phyloP scores from a whole-genome alignment of 164 flowering plant genomes.

The Euptelea pleiosperma region DNA sequence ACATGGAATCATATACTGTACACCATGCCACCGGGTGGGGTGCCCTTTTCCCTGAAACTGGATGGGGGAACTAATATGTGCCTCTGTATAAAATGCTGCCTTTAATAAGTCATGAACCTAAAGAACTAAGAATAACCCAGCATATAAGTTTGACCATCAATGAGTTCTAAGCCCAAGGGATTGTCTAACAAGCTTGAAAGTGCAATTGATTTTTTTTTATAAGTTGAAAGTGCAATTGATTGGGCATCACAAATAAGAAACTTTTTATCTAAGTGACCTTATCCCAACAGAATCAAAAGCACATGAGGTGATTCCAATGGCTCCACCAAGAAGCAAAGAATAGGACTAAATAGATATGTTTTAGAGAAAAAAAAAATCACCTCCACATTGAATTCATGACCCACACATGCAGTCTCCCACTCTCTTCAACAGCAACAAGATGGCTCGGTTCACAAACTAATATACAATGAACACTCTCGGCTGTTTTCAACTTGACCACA shows the following conservation, averaged over 20 bases:
- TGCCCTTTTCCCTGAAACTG: not conserved
- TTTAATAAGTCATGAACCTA: not conserved
- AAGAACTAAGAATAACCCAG: not conserved
- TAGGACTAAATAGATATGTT: not conserved
- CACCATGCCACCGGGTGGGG: not conserved
- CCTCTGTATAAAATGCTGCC: not conserved
- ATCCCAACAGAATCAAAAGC: not conserved
- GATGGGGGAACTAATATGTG: not conserved
- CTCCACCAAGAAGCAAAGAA: not conserved
- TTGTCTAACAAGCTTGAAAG: not conserved
- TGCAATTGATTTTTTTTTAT: not conserved
- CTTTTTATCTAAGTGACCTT: not conserved
- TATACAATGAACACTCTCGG: slow-evolving; percentile 41
- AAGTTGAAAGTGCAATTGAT: not conserved
- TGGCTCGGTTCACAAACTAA: slow-evolving; percentile 73
- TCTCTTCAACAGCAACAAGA: slow-evolving; percentile 71
- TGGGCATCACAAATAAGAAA: not conserved
- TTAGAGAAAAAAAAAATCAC: slow-evolving; percentile 30
- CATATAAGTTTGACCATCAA: no score
- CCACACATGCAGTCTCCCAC: slow-evolving; percentile 74
- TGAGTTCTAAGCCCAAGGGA: no score
- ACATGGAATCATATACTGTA: slow-evolving; percentile 1
- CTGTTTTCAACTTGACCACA: slow-evolving; percentile 44
- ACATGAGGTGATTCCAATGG: no score
- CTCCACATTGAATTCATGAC: slow-evolving; percentile 85